phyloP scores from a whole-genome alignment of 177 flowering plant genomes.

The Vitis hybrid region DNA sequence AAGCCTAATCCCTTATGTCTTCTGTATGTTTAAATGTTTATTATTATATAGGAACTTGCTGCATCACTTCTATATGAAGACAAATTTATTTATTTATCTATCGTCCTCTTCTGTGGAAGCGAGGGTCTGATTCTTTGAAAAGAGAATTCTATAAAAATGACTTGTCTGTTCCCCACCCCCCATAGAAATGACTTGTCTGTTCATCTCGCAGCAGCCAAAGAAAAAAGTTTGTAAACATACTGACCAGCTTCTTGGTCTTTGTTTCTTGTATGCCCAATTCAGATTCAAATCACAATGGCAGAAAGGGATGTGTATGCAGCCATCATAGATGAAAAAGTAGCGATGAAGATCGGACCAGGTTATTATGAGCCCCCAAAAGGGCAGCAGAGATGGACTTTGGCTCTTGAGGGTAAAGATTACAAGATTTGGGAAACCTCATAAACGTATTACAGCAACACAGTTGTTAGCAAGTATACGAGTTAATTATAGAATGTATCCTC shows the following conservation, averaged over 20 bases:
- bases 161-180: background rate
- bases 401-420: conserved; percentile 75
- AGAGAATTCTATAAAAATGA: too few relatives aligned
- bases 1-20: too few relatives aligned
- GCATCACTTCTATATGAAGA: too few relatives aligned
- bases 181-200: background rate
- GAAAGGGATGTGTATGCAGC: conserved; percentile 94
- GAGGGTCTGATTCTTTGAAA: too few relatives aligned
- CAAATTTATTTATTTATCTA: too few relatives aligned
- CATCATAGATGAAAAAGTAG: conserved; percentile 70
- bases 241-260: background rate
- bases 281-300: conserved; percentile 76
- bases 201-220: background rate
- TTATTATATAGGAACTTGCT: too few relatives aligned
- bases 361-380: conserved; percentile 72
- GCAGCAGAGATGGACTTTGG: conserved; percentile 50
- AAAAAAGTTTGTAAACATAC: background rate
- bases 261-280: conserved; percentile 7
- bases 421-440: conserved; percentile 83
- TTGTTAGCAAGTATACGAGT: background rate
- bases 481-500: background rate
- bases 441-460: conserved; percentile 9
- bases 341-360: conserved; percentile 95
- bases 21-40: too few relatives aligned
- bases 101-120: too few relatives aligned